Evolutionary conservation across 2,329 filamentous ascomycete genomes (phyloP).

Genomic region (Scytalidium lignicola): DNA sequence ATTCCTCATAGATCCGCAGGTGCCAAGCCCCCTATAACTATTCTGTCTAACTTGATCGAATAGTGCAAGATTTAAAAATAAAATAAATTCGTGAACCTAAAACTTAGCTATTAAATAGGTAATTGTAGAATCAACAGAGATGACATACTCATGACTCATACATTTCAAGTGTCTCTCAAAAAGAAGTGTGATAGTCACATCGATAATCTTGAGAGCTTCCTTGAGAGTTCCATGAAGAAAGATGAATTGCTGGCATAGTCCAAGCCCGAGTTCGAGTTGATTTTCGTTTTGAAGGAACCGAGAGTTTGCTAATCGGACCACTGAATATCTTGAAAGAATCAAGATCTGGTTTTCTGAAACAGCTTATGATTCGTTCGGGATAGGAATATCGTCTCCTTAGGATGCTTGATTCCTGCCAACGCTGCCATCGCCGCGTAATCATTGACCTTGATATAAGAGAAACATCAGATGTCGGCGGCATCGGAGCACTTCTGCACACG

Average conservation of each 20-base stretch:
- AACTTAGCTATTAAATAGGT: not conserved
- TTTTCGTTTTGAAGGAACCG: not conserved
- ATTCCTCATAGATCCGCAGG: no score
- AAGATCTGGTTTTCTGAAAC: constrained; percentile 12
- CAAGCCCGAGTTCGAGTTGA: not conserved
- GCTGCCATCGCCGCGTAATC: constrained; percentile 20
- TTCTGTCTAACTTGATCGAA: no score
- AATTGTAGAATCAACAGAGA: not conserved
- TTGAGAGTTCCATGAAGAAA: not conserved
- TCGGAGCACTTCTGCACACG: constrained; percentile 20
- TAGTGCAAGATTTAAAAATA: not conserved
- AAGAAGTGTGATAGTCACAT: not conserved
- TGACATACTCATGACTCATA: not conserved
- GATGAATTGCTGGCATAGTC: not conserved
- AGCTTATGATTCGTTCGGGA: constrained; percentile 13
- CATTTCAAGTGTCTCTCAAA: not conserved
- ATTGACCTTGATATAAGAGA: constrained; percentile 22
- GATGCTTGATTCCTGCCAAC: constrained; percentile 13
- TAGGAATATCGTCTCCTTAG: constrained; percentile 14
- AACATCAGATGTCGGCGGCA: constrained; percentile 22
- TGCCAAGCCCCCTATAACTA: no score
- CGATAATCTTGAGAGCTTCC: not conserved
- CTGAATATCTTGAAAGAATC: constrained; percentile 19
- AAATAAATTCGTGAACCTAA: not conserved
- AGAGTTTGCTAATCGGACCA: constrained; percentile 1